Conservation (phyloP, 352 stramenopile genomes). For the Phytophthora vignae region DNA sequence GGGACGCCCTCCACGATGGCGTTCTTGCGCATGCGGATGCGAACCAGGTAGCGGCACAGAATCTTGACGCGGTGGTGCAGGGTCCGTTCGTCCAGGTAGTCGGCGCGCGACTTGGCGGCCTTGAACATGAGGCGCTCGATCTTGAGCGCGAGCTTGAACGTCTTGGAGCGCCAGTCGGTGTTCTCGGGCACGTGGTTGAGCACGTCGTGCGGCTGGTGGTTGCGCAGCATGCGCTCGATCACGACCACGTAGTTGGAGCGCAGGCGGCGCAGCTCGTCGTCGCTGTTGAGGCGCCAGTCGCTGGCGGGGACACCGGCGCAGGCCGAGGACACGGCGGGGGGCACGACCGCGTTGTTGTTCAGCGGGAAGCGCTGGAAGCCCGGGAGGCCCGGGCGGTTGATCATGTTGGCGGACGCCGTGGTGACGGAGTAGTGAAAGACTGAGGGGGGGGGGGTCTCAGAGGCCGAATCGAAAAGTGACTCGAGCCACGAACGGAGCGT, state of each 20-base stretch:
- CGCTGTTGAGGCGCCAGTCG: slow-evolving; percentile 47
- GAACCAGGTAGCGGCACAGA: slow-evolving; percentile 61
- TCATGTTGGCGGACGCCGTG: slow-evolving; percentile 52
- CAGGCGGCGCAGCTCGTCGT: slow-evolving; percentile 57
- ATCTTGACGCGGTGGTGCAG: slow-evolving; percentile 58
- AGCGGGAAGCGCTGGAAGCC: slow-evolving; percentile 65
- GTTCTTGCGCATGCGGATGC: slow-evolving; percentile 70
- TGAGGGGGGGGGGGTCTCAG: neutral
- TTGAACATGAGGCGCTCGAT: slow-evolving; percentile 73
- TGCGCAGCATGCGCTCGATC: slow-evolving; percentile 70
- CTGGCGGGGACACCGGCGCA: slow-evolving; percentile 6
- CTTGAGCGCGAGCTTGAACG: slow-evolving; percentile 68
- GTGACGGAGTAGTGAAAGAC: slow-evolving; percentile 9
- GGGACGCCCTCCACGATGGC: slow-evolving; percentile 38
- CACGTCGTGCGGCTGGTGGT: slow-evolving; percentile 68
- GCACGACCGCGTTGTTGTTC: slow-evolving; percentile 34
- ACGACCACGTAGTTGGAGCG: slow-evolving; percentile 56
- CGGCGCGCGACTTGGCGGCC: slow-evolving; percentile 50
- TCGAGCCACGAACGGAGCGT: neutral
- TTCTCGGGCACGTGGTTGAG: slow-evolving; percentile 69
- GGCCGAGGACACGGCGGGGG: slow-evolving; percentile 13
- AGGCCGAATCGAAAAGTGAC: slow-evolving; percentile 28
- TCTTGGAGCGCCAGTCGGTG: slow-evolving; percentile 67
- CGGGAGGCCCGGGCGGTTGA: slow-evolving; percentile 64
- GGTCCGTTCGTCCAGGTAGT: slow-evolving; percentile 64